Evolutionary conservation across 2,329 filamentous ascomycete genomes (phyloP), one percentile per base, ranked within the genome.

Genomic region (Aphanoascus verrucosus): DNA sequence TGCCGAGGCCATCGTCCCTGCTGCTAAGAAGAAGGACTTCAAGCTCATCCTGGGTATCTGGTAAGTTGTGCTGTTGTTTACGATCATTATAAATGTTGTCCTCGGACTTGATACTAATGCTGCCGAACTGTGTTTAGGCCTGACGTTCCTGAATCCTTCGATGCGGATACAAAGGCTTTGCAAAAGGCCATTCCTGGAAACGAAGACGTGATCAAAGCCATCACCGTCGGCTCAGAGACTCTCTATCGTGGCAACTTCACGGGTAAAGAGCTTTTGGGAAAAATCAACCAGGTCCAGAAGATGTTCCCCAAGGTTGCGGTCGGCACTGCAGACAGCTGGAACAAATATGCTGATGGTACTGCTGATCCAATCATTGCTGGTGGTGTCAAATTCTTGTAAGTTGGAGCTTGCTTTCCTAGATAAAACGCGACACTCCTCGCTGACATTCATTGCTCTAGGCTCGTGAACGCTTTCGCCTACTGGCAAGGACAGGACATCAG

Each of bases 291-390:
- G 49, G 77, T 85, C 58, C 79, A 81, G 71, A 65, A 70, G 40
- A 70, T 77, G 65, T 83, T 64, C 73, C 77, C 60, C 23, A 69
- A 69, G 38, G 72, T 81, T 61, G 78, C 76, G 60, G 74, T 85
- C 43, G 83, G 84, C 49, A 85, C 81, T 9, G 84, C 83, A 6
- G 84, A 87, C 69, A 81, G 76, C 64, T 87, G 84, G 84, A 86
- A 86, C 72, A 85, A 84, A 69, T 83, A 75, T 63, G 75, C 78
- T 45, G 83, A 86, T 64, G 83, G 82, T 38, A 85, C 83, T 23
- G 83, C 79, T 38, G 79, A 86, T 65, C 72, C 78, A 12, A 71
- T 86, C 58, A 78, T 86, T 62, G 67, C 68, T 50, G 76, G 75
- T 45, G 78, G 76, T 49, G 80, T 84, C 49, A 79, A 78, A 53